phyloP scores from a whole-genome alignment of 2,329 filamentous ascomycete genomes.

The Fonsecaea pedrosoi region DNA sequence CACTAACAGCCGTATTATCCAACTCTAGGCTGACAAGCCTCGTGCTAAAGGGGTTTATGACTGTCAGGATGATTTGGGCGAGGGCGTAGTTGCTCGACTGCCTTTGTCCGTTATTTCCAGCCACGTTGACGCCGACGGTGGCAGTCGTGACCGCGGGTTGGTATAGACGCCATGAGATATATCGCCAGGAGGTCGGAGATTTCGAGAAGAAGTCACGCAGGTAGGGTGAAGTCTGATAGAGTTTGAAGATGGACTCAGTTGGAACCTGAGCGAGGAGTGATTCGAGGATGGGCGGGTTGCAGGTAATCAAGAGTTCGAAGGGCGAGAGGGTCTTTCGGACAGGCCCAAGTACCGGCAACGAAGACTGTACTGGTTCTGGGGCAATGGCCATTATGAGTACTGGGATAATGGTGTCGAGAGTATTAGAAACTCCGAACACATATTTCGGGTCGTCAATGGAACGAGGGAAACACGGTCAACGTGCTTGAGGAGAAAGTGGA shows the following conservation, averaged over 20 bases:
- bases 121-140: conserved; percentile 42
- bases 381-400: conserved; percentile 23
- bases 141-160: conserved; percentile 47
- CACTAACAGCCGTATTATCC: conserved; percentile 67
- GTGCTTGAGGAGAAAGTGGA: conserved; percentile 2
- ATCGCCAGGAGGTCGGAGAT: conserved; percentile 68
- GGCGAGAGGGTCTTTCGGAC: conserved; percentile 43
- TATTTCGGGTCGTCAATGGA: conserved; percentile 22
- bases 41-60: conserved; percentile 63
- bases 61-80: conserved; percentile 63
- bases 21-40: conserved; percentile 64
- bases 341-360: conserved; percentile 8
- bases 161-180: conserved; percentile 63
- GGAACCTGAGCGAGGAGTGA: conserved; percentile 64
- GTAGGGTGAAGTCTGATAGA: conserved; percentile 64
- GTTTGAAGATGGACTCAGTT: conserved; percentile 62
- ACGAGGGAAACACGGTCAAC: neutral
- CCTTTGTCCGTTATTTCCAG: conserved; percentile 44
- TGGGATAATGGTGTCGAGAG: conserved; percentile 7
- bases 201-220: conserved; percentile 60
- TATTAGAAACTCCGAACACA: conserved; percentile 17
- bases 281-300: conserved; percentile 64
- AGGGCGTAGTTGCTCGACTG: conserved; percentile 65
- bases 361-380: conserved; percentile 28
- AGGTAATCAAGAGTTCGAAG: conserved; percentile 63